Evolutionary conservation across 805 yeast genomes (phyloP), one percentile per base, ranked within the genome.

Genomic region (Lipomyces japonicus): DNA sequence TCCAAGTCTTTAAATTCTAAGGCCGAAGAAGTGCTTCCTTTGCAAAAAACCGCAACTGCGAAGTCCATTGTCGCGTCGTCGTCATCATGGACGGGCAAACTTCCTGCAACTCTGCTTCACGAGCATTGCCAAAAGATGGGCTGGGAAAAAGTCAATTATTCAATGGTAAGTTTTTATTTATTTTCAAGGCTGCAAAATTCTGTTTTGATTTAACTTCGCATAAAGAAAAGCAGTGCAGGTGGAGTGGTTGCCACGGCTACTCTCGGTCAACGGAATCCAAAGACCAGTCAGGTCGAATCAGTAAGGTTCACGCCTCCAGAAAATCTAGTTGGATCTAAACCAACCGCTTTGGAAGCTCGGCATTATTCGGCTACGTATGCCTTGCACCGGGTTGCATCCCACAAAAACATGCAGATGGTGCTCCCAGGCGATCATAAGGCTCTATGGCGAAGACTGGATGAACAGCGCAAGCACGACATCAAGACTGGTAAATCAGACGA

Each of bases 61-160:
- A 55, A 60, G 30, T 26, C 50, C 4, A 68, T 75, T n/a, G 84
- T 81, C 0, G 76, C 85, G 0, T 82, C 84, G 14, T 77, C 84
- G 32, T 71, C 81, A 39, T 87, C 91, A 25, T 89, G 96, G 96
- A 89, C 96, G 0, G 98, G 98, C 1, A 91, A 91, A 61, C 72
- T 91, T 14, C 97, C 98, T 0, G 88, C 86, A 2, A 81, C 93
- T 0, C 68, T 91, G 16, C 74, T 91, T 3, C 87, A 87, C 62
- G 98, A 91, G 63, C 83, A 81, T 57, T 85, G 93, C 55, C 96
- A 87, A 65, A 85, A 83, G 64, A 80, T 78, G 51, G 87, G 88
- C 67, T 91, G 98, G 98, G 84, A 82, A 51, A 83, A 82, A 58
- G 95, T 87, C 2, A 81, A 77, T 21, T 86, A 87, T 59, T 90